Conservation (phyloP, 2,329 filamentous ascomycete genomes). For the Alternaria viburni region DNA sequence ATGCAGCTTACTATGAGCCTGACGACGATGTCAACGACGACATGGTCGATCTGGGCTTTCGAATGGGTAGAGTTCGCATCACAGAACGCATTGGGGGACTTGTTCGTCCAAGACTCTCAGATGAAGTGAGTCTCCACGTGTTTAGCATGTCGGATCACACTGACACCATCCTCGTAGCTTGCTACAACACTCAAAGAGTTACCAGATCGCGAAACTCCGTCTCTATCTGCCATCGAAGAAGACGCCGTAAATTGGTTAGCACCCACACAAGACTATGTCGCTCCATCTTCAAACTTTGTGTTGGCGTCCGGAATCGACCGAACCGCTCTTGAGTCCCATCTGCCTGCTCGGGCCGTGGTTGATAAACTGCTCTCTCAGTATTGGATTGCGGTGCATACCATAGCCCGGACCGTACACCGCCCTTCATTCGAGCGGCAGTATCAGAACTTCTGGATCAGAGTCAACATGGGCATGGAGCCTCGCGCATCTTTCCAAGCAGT, state of each 20-base stretch:
- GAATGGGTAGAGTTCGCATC: constrained; percentile 73
- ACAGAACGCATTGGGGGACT: constrained; percentile 77
- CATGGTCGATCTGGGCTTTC: constrained; percentile 73
- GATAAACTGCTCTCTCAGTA: constrained; percentile 72
- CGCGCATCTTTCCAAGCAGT: constrained; percentile 69
- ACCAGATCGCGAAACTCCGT: constrained; percentile 19
- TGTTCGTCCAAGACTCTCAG: constrained; percentile 71
- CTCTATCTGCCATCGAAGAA: constrained; percentile 16
- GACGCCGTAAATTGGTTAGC: constrained; percentile 59
- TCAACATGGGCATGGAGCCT: constrained; percentile 66
- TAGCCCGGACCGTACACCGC: constrained; percentile 71
- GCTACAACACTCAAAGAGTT: constrained; percentile 39
- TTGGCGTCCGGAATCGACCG: constrained; percentile 61
- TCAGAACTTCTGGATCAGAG: constrained; percentile 68
- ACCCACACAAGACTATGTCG: constrained; percentile 70
- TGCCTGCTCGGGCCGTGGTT: constrained; percentile 64
- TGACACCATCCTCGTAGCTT: constrained; percentile 28
- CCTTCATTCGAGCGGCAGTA: constrained; percentile 72
- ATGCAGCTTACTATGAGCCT: constrained; percentile 71
- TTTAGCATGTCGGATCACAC: background rate
- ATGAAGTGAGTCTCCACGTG: constrained; percentile 63
- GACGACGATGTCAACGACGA: constrained; percentile 70
- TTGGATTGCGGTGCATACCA: constrained; percentile 70
- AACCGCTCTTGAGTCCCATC: constrained; percentile 61
- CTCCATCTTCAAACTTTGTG: constrained; percentile 71